Base-by-base conservation (phyloP, 2,329 filamentous ascomycete genomes). In the Fusarium sp. region DNA sequence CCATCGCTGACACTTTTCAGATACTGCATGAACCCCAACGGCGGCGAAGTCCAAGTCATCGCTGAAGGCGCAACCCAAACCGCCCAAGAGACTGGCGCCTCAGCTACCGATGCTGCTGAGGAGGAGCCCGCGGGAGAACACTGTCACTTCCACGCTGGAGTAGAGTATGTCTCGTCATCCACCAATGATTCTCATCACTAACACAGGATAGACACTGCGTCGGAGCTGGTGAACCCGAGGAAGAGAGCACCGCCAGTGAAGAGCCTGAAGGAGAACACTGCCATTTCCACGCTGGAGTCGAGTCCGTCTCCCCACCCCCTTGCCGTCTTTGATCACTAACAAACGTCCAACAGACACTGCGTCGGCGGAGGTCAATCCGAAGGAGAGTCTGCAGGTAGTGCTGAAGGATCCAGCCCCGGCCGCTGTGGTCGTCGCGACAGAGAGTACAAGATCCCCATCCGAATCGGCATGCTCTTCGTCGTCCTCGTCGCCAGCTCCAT, bases 101-200 rank as follows among this genome's bases (percentile, higher is more conserved):
- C 54, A 9, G 44, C 61, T 4, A 36, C 50, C 2, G 32, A 47
- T 0, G 49, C 68, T 19, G 19, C 19, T 19, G 19, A 19, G 19
- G 19, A 19, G 19, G 19, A 19, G 5, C 63, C 69, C 6, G 53
- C 70, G 4, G 48, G 66, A 13, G 62, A 69, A 62, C 79, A 84
- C 66, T 92, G 88, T 63, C 90, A 93, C 70, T 91, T 89, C 73
- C 89, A 93, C 67, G 89, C 88, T 4, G 89, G 89, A 23, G 86
- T 92, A 25, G 87, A 91, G 88, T 90, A 76, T 73, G 85, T 53
- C 7, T 6, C 14, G 15, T 7, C 35, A 9, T 23, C 10, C 9
- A 9, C 4, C 4, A 9, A 4, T 4, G 5, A 8, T 10, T 10
- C 6, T 2, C 4, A 5, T n/a, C 13, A 31, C 55, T 70, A 39